Conservation (phyloP, 306 rosid species). For the Gynostemma pentaphyllum region DNA sequence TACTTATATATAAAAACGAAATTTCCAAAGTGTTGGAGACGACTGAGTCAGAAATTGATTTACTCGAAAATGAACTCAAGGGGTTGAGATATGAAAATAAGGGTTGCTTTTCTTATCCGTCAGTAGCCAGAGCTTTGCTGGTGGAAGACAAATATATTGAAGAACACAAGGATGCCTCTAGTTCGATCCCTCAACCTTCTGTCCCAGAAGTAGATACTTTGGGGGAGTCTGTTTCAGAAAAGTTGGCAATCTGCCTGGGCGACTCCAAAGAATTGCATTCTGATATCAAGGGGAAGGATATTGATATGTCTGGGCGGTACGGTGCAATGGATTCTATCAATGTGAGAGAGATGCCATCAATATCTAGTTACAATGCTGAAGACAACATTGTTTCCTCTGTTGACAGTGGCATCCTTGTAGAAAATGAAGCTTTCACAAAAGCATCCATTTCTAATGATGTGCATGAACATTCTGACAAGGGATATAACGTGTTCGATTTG, state of each 20-base stretch:
- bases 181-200: slow-evolving; percentile 29
- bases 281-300: slow-evolving; percentile 44
- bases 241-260: slow-evolving; percentile 24
- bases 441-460: not conserved
- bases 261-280: slow-evolving; percentile 23
- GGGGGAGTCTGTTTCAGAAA: slow-evolving; percentile 22
- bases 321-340: not conserved
- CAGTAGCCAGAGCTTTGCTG: slow-evolving; percentile 35
- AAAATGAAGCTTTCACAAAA: not conserved
- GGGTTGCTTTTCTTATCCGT: slow-evolving; percentile 25
- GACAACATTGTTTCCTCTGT: not conserved
- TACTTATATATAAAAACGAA: slow-evolving; percentile 71
- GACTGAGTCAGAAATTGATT: slow-evolving; percentile 88
- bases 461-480: slow-evolving; percentile 11
- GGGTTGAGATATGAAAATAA: slow-evolving; percentile 33
- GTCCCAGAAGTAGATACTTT: slow-evolving; percentile 33
- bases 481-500: slow-evolving; percentile 16
- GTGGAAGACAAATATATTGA: slow-evolving; percentile 25
- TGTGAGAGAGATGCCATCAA: not conserved
- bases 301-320: slow-evolving; percentile 72
- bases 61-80: slow-evolving; percentile 71
- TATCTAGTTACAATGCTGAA: not conserved
- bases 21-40: slow-evolving; percentile 74
- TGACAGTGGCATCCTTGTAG: not conserved
- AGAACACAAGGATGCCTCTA: slow-evolving; percentile 26